These are phyloP conservation scores for Ophiostoma fasciatum DNA, from an alignment of 2,329 filamentous ascomycete species.

Conservation along the genomic window DNA sequence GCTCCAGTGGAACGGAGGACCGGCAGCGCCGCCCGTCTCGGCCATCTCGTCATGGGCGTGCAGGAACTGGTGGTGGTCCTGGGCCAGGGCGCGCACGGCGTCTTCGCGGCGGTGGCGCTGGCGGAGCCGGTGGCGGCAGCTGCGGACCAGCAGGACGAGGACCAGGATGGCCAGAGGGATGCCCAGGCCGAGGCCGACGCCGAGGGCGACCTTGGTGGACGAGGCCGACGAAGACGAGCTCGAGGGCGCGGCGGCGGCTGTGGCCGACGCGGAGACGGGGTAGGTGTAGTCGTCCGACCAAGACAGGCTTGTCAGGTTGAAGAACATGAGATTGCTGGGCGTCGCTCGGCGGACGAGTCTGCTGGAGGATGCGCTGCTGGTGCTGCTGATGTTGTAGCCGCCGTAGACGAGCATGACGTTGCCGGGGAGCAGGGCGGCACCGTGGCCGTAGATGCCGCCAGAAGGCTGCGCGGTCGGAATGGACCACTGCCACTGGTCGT, in stretches of 20 bases:
- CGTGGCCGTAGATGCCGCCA: conserved; percentile 46
- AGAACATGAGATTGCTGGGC: conserved; percentile 22
- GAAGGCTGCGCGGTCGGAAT: conserved; percentile 38
- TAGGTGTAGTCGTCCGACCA: conserved; percentile 38
- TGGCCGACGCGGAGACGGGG: conserved; percentile 14
- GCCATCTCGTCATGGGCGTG: conserved; percentile 31
- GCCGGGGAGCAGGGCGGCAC: conserved; percentile 46
- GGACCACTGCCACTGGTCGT: conserved; percentile 60
- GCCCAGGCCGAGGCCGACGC: conserved; percentile 51
- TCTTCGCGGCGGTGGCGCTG: conserved; percentile 26
- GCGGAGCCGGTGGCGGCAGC: conserved; percentile 30
- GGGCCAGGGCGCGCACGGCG: conserved; percentile 32
- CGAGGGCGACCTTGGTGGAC: conserved; percentile 40
- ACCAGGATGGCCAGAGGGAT: conserved; percentile 36
- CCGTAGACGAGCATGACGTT: conserved; percentile 56
- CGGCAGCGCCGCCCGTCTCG: conserved; percentile 22
- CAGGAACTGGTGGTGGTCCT: conserved; percentile 32
- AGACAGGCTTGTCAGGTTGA: conserved; percentile 41
- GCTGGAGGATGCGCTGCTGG: not conserved
- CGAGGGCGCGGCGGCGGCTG: conserved; percentile 3
- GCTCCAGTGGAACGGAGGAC: conserved; percentile 18
- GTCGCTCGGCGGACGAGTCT: conserved; percentile 6
- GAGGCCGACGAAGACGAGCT: conserved; percentile 8
- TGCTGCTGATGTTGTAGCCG: conserved; percentile 34
- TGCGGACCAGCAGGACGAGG: conserved; percentile 24